Percentiles rank a stretch among this genome's conserved stretches.
Conservation (phyloP, 257 asterid genomes). For the Solanum corneliomulleri region DNA sequence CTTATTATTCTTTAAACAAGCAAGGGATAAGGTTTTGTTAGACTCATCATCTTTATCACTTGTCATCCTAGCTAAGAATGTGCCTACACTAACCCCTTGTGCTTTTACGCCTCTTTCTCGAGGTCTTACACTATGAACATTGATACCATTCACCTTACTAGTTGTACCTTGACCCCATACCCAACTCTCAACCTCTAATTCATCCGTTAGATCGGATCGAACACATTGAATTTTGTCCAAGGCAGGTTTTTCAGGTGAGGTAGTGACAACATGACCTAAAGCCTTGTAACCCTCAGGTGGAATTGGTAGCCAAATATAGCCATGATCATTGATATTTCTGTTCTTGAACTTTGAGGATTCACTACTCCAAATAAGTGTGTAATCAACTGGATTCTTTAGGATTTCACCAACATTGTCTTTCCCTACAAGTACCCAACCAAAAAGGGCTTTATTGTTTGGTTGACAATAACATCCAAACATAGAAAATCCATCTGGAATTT, state of each 20-base stretch:
- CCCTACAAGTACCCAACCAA: constrained; percentile 66
- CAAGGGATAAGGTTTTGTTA: constrained; percentile 7
- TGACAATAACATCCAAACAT: constrained; percentile 76
- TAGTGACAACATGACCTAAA: constrained; percentile 57
- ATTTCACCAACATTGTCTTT: constrained; percentile 38
- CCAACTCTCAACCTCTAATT: constrained; percentile 33
- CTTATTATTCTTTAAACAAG: constrained; percentile 57
- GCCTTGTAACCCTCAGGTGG: constrained; percentile 66
- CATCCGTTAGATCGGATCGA: constrained; percentile 52
- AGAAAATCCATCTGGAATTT: constrained; percentile 68
- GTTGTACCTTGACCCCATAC: constrained; percentile 45
- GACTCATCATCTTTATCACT: not conserved
- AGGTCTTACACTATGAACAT: constrained; percentile 41
- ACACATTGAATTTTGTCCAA: constrained; percentile 55
- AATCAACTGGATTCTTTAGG: constrained; percentile 52
- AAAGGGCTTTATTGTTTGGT: constrained; percentile 53
- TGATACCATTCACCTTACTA: constrained; percentile 11
- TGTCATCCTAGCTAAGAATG: constrained; percentile 21
- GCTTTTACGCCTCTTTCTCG: constrained; percentile 38
- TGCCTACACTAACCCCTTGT: constrained; percentile 32
- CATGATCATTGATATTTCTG: constrained; percentile 2
- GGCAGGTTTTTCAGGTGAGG: constrained; percentile 57
- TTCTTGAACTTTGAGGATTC: not conserved
- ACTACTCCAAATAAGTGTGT: constrained; percentile 37
- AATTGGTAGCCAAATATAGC: constrained; percentile 67